Evolutionary conservation across 345 rosid species (phyloP).

Genomic region (Lenwebbia sp.): DNA sequence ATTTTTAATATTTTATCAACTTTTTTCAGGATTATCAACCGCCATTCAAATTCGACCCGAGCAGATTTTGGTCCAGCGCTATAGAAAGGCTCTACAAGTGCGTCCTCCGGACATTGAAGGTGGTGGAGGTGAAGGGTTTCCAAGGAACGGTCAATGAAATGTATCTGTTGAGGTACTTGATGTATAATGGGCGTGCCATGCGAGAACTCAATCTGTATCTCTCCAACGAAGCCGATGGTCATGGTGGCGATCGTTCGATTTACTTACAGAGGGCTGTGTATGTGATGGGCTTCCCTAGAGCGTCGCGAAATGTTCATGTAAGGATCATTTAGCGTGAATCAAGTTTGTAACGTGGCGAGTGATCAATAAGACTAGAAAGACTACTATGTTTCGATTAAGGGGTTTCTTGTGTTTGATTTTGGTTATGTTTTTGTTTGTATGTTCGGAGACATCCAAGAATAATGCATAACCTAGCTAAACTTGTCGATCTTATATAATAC

Average conservation of each 20-base stretch:
- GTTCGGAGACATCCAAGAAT: not conserved
- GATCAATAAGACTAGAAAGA: not conserved
- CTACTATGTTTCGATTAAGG: not conserved
- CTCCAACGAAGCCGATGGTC: not conserved
- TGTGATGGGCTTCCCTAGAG: not conserved
- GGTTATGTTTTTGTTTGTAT: not conserved
- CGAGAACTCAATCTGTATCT: conserved; percentile 11
- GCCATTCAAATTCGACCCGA: not conserved
- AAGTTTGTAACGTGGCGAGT: too few species aligned
- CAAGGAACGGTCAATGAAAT: conserved; percentile 2
- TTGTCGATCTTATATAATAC: too few species aligned
- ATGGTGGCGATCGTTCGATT: not conserved
- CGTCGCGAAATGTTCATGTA: not conserved
- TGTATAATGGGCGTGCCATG: conserved; percentile 9
- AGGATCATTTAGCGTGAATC: not conserved
- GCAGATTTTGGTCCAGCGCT: not conserved
- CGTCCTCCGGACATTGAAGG: conserved; percentile 12
- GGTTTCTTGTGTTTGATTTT: not conserved
- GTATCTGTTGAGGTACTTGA: conserved; percentile 9
- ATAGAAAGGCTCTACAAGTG: not conserved
- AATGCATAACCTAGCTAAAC: not conserved
- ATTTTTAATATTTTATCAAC: not conserved
- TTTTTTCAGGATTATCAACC: not conserved
- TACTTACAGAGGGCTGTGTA: not conserved
- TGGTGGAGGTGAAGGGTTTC: conserved; percentile 24